Base-by-base conservation (phyloP, 2,329 filamentous ascomycete genomes). In the Xylariaceae sp. region DNA sequence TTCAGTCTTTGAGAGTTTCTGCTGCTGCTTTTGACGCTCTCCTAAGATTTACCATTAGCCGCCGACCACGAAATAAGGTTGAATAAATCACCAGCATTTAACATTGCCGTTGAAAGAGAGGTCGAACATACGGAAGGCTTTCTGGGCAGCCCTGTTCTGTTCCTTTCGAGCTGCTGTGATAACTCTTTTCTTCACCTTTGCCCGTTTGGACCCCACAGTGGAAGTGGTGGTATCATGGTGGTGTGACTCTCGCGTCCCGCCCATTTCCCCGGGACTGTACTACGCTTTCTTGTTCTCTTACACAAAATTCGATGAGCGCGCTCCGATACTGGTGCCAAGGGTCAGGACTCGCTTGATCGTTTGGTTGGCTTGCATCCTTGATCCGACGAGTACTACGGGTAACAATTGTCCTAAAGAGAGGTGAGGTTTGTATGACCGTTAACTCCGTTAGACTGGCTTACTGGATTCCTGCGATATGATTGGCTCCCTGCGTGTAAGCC, bases 91-190 rank as follows among this genome's bases (percentile, higher is more conserved):
- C 6, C 22, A 28, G 7, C 22, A 28, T 28, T 7, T 28, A 7
- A 28, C 22, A 7, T 28, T 7, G 22, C 22, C 22, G 7, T 28
- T 28, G 22, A 12, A 14, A 53, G 42, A 36, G 9, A 11, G 17
- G 22, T 28, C 6, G 33, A 48, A 62, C 67, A 43, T 59, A 73
- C 71, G 63, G 45, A 69, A 72, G 1, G 63, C 55, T 50, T 63
- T 63, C 51, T 73, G 71, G 10, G 70, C 66, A 12, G 63, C 48
- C 13, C 63, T 62, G 42, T 74, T 74, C 53, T 73, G 71, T 44
- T 69, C 63, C 52, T 65, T 69, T 5, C 71, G 64, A 22, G 71
- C 69, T 12, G 64, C 58, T 7, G 71, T 73, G 14, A 73, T 56
- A 31, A 67, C 58, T 39, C 71, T 63, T 55, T 68, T 70, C 48